These are phyloP conservation scores for Russula sp. DNA, from an alignment of 768 basidiomycete species.

Conservation along the genomic window DNA sequence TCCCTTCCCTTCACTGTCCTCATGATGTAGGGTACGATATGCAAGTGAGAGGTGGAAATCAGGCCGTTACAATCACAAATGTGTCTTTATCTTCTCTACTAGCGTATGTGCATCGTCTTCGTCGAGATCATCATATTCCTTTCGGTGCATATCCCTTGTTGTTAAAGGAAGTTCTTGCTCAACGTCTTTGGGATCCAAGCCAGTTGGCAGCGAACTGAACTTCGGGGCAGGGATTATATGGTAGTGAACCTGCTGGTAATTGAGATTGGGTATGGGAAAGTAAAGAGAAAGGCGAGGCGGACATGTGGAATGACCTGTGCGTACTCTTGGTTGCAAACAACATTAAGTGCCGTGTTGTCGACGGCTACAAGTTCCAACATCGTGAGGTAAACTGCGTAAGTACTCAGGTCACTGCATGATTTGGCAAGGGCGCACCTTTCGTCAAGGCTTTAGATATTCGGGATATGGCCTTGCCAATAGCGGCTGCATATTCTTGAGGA, in stretches of 20 bases:
- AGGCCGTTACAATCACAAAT: constrained; percentile 15
- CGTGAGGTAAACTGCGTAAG: background rate
- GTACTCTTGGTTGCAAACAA: constrained; percentile 80
- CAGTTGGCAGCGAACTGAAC: constrained; percentile 34
- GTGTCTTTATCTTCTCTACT: constrained; percentile 41
- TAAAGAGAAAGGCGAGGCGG: constrained; percentile 29
- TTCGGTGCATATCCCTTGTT: constrained; percentile 54
- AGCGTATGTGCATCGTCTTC: constrained; percentile 53
- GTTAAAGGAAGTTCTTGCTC: constrained; percentile 39
- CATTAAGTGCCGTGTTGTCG: constrained; percentile 64
- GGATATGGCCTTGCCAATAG: constrained; percentile 56
- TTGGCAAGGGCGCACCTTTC: constrained; percentile 44
- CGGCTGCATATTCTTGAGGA: constrained; percentile 55
- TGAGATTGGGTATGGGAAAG: background rate
- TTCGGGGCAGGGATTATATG: constrained; percentile 72
- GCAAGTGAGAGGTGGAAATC: background rate
- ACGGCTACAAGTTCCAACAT: constrained; percentile 43
- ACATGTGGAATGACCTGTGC: constrained; percentile 80
- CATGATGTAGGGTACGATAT: too few species aligned
- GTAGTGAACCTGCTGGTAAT: constrained; percentile 57
- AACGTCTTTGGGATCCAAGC: constrained; percentile 20
- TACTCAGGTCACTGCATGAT: background rate
- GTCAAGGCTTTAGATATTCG: constrained; percentile 62
- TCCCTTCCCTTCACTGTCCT: too few species aligned
- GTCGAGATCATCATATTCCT: constrained; percentile 60